These are phyloP conservation scores for Trichoderma endophyticum DNA, from an alignment of 2,329 filamentous ascomycete species.

Conservation along the genomic window DNA sequence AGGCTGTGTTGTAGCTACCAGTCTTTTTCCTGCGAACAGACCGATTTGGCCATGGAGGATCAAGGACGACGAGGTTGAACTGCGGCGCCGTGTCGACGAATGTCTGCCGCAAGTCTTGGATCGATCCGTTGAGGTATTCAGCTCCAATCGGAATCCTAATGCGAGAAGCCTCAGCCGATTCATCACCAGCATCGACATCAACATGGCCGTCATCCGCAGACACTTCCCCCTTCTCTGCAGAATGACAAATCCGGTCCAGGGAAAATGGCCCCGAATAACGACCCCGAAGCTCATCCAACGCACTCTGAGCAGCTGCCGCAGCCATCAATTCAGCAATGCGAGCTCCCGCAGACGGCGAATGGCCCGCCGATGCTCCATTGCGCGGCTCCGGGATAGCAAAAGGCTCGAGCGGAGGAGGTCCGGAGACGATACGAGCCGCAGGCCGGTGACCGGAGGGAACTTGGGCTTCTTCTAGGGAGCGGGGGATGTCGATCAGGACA, in stretches of 20 bases:
- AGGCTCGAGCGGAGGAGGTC: conserved; percentile 40
- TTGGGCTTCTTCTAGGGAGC: conserved; percentile 66
- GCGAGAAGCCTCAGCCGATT: not conserved
- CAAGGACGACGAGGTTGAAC: conserved; percentile 68
- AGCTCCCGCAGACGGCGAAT: conserved; percentile 38
- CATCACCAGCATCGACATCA: not conserved
- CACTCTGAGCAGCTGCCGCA: conserved; percentile 43
- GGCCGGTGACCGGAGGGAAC: conserved; percentile 39
- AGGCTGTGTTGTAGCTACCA: conserved; percentile 47
- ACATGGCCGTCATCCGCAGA: not conserved
- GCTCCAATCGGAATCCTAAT: conserved; percentile 41
- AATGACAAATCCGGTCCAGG: conserved; percentile 38
- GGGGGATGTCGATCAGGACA: conserved; percentile 65
- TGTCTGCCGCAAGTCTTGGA: conserved; percentile 37
- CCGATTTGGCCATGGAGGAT: conserved; percentile 79
- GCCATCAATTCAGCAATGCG: conserved; percentile 55
- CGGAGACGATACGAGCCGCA: conserved; percentile 45
- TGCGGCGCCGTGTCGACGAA: conserved; percentile 44
- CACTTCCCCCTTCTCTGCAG: conserved; percentile 8
- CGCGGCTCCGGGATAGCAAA: conserved; percentile 53
- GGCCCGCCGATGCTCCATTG: conserved; percentile 9
- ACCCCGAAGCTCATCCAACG: conserved; percentile 38
- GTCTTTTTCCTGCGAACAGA: conserved; percentile 60
- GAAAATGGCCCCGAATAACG: conserved; percentile 44
- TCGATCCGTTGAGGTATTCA: conserved; percentile 48